These are phyloP conservation scores for Zygoascus hellenicus DNA, from an alignment of 1,139 yeast genomes.

Conservation along the genomic window DNA sequence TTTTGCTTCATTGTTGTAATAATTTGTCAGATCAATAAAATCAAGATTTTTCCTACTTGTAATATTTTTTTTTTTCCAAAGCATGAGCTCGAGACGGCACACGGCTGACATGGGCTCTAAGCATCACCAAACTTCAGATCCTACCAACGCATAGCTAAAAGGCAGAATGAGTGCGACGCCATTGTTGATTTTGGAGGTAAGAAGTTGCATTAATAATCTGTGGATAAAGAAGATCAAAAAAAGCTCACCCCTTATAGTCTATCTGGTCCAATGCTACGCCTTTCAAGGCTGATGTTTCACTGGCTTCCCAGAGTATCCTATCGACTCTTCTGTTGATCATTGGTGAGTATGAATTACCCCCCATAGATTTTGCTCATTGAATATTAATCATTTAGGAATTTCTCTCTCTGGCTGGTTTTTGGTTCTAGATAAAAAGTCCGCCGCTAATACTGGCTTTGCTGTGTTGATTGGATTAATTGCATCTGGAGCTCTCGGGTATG, in stretches of 20 bases:
- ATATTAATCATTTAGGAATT: slow-evolving; percentile 18
- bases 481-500: slow-evolving; percentile 33
- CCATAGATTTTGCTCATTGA: not conserved
- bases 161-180: not conserved
- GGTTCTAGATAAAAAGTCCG: slow-evolving; percentile 23
- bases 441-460: slow-evolving; percentile 21
- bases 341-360: slow-evolving; percentile 14
- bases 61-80: not conserved
- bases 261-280: slow-evolving; percentile 16
- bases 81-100: not conserved
- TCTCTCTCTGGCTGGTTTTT: slow-evolving; percentile 23
- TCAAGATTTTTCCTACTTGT: not conserved
- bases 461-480: slow-evolving; percentile 27
- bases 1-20: slow-evolving; percentile 73
- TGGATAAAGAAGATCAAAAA: not conserved
- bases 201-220: not conserved
- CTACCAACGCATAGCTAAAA: not conserved
- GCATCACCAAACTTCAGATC: not conserved
- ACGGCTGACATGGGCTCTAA: too few species aligned
- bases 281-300: slow-evolving; percentile 15
- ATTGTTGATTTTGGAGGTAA: slow-evolving; percentile 1
- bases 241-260: not conserved
- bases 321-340: slow-evolving; percentile 17
- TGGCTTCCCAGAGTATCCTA: slow-evolving; percentile 19
- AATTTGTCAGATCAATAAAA: not conserved